Evolutionary conservation across 177 flowering plant species (phyloP).

Genomic region (Vitis hybrid): DNA sequence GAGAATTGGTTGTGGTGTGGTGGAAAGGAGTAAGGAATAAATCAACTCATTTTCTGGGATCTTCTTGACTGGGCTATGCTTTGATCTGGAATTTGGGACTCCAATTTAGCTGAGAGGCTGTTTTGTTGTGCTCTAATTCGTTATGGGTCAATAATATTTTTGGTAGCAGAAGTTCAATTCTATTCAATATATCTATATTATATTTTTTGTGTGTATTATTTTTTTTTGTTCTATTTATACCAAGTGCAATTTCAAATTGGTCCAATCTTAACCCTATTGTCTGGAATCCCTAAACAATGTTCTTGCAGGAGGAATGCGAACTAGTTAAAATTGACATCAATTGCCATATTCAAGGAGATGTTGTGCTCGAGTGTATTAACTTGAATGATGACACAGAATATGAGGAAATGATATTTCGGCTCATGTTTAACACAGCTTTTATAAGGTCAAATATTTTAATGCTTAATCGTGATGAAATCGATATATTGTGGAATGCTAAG

Average conservation of each 20-base stretch:
- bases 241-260: neutral
- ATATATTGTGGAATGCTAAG: conserved; percentile 74
- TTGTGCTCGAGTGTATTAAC: conserved; percentile 84
- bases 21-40: neutral
- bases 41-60: neutral
- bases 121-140: neutral
- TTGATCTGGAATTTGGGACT: neutral
- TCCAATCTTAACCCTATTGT: neutral
- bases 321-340: conserved; percentile 85
- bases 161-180: neutral
- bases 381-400: conserved; percentile 68
- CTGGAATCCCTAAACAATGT: neutral
- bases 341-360: conserved; percentile 91
- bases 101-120: neutral
- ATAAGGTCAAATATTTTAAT: conserved; percentile 90
- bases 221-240: neutral
- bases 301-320: conserved; percentile 82
- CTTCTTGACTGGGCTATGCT: neutral
- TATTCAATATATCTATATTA: neutral
- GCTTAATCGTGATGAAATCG: conserved; percentile 85
- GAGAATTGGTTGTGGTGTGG: neutral
- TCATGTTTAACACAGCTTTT: conserved; percentile 91
- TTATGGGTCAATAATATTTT: neutral
- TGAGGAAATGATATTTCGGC: conserved; percentile 82
- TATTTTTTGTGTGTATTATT: neutral